phyloP scores from a whole-genome alignment of 2,329 filamentous ascomycete genomes.

The Curvularia sp. region DNA sequence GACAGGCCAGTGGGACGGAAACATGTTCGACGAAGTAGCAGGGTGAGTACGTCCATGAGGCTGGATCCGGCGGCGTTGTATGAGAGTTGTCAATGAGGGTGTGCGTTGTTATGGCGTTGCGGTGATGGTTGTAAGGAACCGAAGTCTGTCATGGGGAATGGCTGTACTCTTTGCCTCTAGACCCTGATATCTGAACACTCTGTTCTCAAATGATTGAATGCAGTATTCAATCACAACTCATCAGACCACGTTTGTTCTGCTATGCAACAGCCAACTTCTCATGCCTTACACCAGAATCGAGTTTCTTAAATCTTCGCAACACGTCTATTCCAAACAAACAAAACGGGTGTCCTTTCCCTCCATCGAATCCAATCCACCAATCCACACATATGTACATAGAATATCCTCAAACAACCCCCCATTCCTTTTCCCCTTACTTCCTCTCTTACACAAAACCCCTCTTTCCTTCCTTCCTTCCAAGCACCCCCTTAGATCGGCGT shows the following conservation, averaged over 20 bases:
- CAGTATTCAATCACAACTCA: too few species aligned
- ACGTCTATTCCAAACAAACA: too few species aligned
- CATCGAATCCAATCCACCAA: background rate
- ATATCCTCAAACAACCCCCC: background rate
- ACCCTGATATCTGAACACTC: too few species aligned
- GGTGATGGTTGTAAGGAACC: too few species aligned
- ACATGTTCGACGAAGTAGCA: constrained; percentile 12
- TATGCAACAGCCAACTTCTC: too few species aligned
- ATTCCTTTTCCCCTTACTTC: too few species aligned
- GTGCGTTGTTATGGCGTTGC: background rate
- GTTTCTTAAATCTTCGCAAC: too few species aligned
- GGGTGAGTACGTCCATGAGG: constrained; percentile 13
- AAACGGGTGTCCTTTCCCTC: background rate
- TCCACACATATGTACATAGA: background rate
- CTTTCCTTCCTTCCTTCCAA: background rate
- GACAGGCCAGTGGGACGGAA: constrained; percentile 1
- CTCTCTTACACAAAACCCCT: background rate
- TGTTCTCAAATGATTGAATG: too few species aligned
- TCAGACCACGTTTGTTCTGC: too few species aligned
- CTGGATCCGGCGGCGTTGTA: constrained; percentile 10
- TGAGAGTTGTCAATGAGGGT: constrained; percentile 7
- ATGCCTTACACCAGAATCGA: too few species aligned
- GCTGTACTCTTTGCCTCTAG: background rate
- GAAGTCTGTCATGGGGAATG: background rate
- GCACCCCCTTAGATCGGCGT: background rate